A percentile compares a stretch with the other conserved stretches of the same genome.
Evolutionary conservation across 192 early-diverging fungal species (phyloP).

Genomic region (Backusella westeae): DNA sequence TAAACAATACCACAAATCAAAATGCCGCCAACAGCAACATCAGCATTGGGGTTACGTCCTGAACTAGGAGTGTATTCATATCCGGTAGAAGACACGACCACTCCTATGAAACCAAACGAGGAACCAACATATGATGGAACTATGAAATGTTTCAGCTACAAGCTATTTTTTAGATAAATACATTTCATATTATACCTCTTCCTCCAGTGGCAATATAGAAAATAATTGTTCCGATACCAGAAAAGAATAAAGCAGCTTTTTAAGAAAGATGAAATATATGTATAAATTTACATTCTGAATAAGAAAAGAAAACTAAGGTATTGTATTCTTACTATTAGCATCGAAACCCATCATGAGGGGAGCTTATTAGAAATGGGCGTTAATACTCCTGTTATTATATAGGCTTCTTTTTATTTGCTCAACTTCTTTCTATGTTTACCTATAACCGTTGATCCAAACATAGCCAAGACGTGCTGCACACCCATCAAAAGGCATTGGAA

Average conservation of each 20-base stretch:
- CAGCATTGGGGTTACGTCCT: constrained; percentile 40
- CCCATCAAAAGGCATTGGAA: constrained; percentile 41
- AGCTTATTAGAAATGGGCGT: constrained; percentile 14
- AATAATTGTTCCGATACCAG: constrained; percentile 51
- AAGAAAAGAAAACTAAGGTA: background rate
- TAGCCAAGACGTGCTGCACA: constrained; percentile 53
- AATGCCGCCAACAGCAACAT: constrained; percentile 53
- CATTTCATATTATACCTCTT: constrained; percentile 15
- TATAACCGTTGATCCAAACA: constrained; percentile 60
- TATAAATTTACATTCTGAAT: background rate
- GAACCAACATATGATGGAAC: constrained; percentile 60
- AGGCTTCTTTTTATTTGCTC: background rate
- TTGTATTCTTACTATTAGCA: constrained; percentile 32
- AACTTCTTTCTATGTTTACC: constrained; percentile 12
- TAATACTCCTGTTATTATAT: background rate
- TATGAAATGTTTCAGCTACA: background rate
- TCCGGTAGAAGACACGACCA: constrained; percentile 47
- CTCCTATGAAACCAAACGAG: constrained; percentile 53
- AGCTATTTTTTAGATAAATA: background rate
- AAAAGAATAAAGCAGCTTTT: constrained; percentile 48
- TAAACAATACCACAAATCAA: constrained; percentile 51
- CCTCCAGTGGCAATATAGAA: constrained; percentile 55
- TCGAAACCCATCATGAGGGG: constrained; percentile 44
- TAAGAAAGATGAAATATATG: background rate
- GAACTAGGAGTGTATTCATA: constrained; percentile 36